These are phyloP conservation scores for Serendipita vermifera DNA, from an alignment of 768 basidiomycete species.

Conservation along the genomic window DNA sequence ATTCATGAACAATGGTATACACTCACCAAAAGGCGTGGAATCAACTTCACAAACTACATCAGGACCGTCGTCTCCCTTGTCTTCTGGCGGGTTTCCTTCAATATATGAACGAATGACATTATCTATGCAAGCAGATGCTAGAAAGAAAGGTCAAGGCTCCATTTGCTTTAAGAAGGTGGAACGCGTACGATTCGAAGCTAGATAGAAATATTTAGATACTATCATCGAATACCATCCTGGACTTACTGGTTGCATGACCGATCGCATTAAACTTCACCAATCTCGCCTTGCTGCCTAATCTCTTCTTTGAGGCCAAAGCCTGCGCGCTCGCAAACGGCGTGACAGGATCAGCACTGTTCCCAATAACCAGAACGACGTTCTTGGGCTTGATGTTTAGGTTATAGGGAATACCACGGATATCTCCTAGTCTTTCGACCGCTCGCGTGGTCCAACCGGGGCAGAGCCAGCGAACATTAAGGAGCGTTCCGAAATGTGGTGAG, in stretches of 20 bases:
- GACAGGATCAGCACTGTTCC: not conserved
- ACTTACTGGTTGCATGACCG: not conserved
- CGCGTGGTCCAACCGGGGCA: not conserved
- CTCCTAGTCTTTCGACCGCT: conserved; percentile 7
- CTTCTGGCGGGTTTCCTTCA: not conserved
- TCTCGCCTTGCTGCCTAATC: not conserved
- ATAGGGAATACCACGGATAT: too few species aligned
- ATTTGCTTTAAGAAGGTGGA: too few species aligned
- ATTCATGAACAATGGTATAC: too few species aligned
- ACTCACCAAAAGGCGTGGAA: not conserved
- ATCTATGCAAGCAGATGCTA: not conserved
- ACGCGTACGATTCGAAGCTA: too few species aligned
- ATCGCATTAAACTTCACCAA: conserved; percentile 2
- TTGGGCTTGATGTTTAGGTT: not conserved
- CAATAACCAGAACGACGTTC: not conserved
- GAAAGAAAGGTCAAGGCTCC: too few species aligned
- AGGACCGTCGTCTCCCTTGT: not conserved
- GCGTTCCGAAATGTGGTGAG: not conserved
- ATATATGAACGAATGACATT: not conserved
- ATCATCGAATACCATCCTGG: too few species aligned
- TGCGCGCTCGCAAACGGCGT: not conserved
- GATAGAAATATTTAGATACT: too few species aligned
- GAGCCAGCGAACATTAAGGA: not conserved
- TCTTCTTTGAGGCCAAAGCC: not conserved
- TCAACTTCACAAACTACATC: not conserved